Base-by-base conservation (phyloP, 805 yeast genomes). In the Pichia thaimueangensis region DNA sequence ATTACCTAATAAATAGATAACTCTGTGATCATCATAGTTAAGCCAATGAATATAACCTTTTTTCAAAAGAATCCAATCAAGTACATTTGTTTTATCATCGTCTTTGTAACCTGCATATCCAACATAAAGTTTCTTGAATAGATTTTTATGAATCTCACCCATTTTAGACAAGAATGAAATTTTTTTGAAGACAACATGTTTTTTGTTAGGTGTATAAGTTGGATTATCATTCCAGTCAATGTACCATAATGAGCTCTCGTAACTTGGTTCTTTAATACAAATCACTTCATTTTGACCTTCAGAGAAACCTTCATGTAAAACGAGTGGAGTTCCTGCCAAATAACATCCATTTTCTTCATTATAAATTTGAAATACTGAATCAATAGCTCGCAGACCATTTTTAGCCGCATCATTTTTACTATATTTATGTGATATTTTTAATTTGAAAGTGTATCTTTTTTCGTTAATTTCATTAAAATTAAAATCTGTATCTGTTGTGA, bases 231-330 rank as follows among this genome's bases (percentile, higher is more conserved):
- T 82, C 45, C 64, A 64, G 57, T 88, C 96, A 49, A 89, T 64
- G 54, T 68, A 76, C 85, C 95, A 89, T 37, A 80, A 60, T 1
- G 94, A 73, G 57, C 82, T 78, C 22, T 76, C 75, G 42, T 70
- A 59, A 15, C 77, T 75, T 12, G 97, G 93, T 22, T 76, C 76
- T 39, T 80, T 81, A 41, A 87, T 73, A 60, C 98, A 93, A 31
- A 87, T 65, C 10, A 91, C 94, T 67, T 93, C 98, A 63, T 83
- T 86, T 59, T 88, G 96, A 2, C 85, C 97, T 94, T 95, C 85
- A 4, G 41, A 29, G 27, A 43, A 30, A 11, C 54, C 54, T 21
- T 45, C 47, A n/a, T 96, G 96, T 31, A 93, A 68, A 56, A 70
- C 75, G 17, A 71, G 71, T 35, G 73, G 74, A 57, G 89, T 95